Evolutionary conservation across 345 rosid genomes (phyloP), one percentile per base, ranked within the genome.

Genomic region (Rhizophora mangle): DNA sequence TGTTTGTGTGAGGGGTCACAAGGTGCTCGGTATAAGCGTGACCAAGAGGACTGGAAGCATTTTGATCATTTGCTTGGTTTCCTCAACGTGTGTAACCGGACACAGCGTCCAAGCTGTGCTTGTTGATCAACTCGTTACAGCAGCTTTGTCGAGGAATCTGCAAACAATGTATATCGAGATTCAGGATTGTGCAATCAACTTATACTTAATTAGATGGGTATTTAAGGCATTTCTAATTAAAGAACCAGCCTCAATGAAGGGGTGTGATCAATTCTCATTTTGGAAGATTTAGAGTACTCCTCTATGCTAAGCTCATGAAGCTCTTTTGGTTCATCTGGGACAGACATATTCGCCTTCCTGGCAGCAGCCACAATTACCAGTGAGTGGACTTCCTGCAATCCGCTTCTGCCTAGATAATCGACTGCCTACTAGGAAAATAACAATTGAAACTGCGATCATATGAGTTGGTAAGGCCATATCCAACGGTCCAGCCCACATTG

Each of bases 121-220:
- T 19, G 63, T 60, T 37, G 80, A 26, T 20, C 68, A 77, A 2
- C 57, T 63, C 73, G 74, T 79, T n/a, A 83, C 76, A 0, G 90
- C 89, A 1, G 88, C 94, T 72, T 79, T 86, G 74, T 84, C 93
- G 26, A 88, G 87, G 75, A 83, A 80, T 67, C 93, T 88, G 79
- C 73, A 64, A 8, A 29, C 30, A 29, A 39, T 30, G 18, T 2
- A 9, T 32, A 9, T 39, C 15, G 8, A 43, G 5, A 43, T 43
- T 43, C 18, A 13, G 13, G 49, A 43, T 15, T 39, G 2, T 13
- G 49, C 49, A 43, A 13, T 15, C 49, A 43, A 43, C 49, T 13
- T 43, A 43, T 43, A 13, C 2, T 43, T 43, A 15, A 43, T 43
- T 13, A 11, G 18, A 43, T 9, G 18, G 18, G 5, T 13, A 3